phyloP scores from a whole-genome alignment of 306 rosid species.

The Comarum palustre region DNA sequence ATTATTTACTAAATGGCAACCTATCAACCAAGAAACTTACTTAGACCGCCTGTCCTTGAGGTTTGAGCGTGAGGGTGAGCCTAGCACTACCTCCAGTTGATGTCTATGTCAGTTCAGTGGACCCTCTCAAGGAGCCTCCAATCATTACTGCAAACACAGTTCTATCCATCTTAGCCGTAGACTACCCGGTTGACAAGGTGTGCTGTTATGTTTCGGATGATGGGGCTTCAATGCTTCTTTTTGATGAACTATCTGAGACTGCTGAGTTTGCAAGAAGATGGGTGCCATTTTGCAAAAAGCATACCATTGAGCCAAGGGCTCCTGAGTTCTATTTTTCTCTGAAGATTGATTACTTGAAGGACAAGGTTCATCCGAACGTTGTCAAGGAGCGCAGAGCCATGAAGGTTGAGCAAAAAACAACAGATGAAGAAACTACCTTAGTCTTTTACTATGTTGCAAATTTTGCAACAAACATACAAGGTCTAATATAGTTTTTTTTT shows the following conservation, averaged over 20 bases:
- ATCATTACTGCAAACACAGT: constrained; percentile 81
- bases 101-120: constrained; percentile 77
- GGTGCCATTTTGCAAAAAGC: constrained; percentile 90
- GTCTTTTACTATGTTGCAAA: background rate
- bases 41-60: constrained; percentile 75
- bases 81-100: constrained; percentile 60
- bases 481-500: background rate
- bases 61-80: constrained; percentile 67
- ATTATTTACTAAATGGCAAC: constrained; percentile 64
- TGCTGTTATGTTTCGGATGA: constrained; percentile 91
- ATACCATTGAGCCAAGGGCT: constrained; percentile 72
- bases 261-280: constrained; percentile 84
- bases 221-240: constrained; percentile 84
- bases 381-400: constrained; percentile 92
- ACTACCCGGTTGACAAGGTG: constrained; percentile 83
- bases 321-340: constrained; percentile 87
- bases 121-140: constrained; percentile 91
- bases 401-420: constrained; percentile 50
- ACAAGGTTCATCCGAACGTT: constrained; percentile 74
- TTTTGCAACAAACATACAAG: background rate
- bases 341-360: constrained; percentile 90
- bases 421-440: background rate
- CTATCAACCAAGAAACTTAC: constrained; percentile 73
- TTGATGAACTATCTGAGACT: constrained; percentile 69
- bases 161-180: constrained; percentile 72